Evolutionary conservation across 495 filamentous ascomycete species (phyloP).

Genomic region (Penicillium parvum): DNA sequence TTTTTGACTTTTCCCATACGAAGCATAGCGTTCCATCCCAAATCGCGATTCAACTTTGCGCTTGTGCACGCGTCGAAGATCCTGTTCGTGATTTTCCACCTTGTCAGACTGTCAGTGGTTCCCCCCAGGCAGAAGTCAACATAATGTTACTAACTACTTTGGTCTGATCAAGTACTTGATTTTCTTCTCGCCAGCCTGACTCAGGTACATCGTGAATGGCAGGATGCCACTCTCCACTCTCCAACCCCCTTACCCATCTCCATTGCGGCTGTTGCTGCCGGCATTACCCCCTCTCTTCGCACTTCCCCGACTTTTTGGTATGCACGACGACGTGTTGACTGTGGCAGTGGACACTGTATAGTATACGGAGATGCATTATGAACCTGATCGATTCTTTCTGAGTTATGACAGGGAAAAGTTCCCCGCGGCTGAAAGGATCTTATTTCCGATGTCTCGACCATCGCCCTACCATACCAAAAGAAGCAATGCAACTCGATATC

Average conservation of each 20-base stretch:
- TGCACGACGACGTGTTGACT: constrained; percentile 5
- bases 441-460: too few relatives aligned
- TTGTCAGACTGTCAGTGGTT: too few relatives aligned
- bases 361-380: too few relatives aligned
- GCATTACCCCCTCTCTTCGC: constrained; percentile 1
- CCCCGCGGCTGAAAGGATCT: too few relatives aligned
- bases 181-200: constrained; percentile 25
- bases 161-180: constrained; percentile 18
- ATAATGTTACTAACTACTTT: too few relatives aligned
- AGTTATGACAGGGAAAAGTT: too few relatives aligned
- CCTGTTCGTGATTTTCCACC: constrained; percentile 1
- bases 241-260: constrained; percentile 3
- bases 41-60: too few relatives aligned
- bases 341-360: not conserved
- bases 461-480: too few relatives aligned
- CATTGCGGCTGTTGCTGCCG: constrained; percentile 16
- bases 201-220: constrained; percentile 23
- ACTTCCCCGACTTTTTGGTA: constrained; percentile 2
- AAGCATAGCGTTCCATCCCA: not conserved
- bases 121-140: not conserved
- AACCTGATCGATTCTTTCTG: too few relatives aligned
- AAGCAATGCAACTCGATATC: too few relatives aligned
- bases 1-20: constrained; percentile 14
- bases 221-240: constrained; percentile 16
- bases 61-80: not conserved